Base-by-base conservation (phyloP, 768 basidiomycete genomes). In the Serendipita sp. region DNA sequence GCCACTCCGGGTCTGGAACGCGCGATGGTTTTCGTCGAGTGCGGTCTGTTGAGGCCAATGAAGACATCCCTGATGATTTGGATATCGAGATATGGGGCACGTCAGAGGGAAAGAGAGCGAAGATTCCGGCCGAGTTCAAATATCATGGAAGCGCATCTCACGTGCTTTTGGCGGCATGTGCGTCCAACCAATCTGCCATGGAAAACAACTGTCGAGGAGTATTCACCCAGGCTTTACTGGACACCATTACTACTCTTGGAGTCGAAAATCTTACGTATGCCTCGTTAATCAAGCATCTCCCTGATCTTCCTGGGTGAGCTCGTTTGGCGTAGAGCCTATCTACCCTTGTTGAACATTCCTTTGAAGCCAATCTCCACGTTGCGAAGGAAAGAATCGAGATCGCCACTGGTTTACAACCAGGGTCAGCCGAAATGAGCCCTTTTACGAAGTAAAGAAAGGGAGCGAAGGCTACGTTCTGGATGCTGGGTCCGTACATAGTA, bases 181-280 rank as follows among this genome's bases (percentile, higher is more conserved):
- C 76, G 28, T 74, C 78, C 3, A 82, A 78, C 3, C 80, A 80
- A 66, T 77, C 76, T 64, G 86, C 86, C 11, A 70, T 75, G 4
- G 86, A 88, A 68, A 79, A 79, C 64, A 84, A 84, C 68, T 77
- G 79, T 38, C 85, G 85, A 7, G 85, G 86, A 1, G 76, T 74
- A 67, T 83, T 88, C 69, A 88, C 85, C 2, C 74, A 72, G 46
- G 75, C 76, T 18, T 76, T 88, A 41, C 73, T 87, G 23, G 73
- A 78, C 32, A 75, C 79, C 18, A 78, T 76, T 58, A 73, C 78
- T 38, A 71, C 72, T 44, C 69, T 76, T 16, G 78, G 82, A 0
- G 75, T 87, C 30, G 83, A 86, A 68, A 77, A 76, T 64, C 76
- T 80, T 3, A 78, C 80, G 8, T 84, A 81, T 68, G 67, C 67